These are phyloP conservation scores for Pichia sp. DNA, from an alignment of 1,139 yeast genomes.

Conservation along the genomic window DNA sequence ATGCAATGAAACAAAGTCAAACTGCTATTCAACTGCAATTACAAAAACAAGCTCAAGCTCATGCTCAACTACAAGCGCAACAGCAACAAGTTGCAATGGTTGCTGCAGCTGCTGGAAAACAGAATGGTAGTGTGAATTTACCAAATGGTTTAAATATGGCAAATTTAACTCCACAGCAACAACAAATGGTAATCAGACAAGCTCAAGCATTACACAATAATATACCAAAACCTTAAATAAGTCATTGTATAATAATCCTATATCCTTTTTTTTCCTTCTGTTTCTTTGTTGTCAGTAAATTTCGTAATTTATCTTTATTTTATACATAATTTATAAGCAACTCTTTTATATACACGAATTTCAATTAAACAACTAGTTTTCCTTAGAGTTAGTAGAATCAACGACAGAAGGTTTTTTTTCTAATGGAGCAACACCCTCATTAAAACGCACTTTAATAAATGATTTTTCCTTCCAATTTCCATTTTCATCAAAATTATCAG, in stretches of 20 bases:
- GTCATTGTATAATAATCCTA: background rate
- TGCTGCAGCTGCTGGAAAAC: background rate
- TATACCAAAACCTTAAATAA: background rate
- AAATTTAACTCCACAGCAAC: slow-evolving; percentile 17
- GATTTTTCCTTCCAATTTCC: slow-evolving; percentile 30
- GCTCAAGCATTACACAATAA: background rate
- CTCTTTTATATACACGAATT: background rate
- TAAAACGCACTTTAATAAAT: slow-evolving; percentile 24
- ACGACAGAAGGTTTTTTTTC: slow-evolving; percentile 23
- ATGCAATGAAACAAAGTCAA: slow-evolving; percentile 8
- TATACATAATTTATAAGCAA: background rate
- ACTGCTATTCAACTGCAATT: slow-evolving; percentile 17
- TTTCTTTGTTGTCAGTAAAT: background rate
- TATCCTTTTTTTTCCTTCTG: background rate
- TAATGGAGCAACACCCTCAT: slow-evolving; percentile 25
- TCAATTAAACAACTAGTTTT: background rate
- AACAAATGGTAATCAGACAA: slow-evolving; percentile 16
- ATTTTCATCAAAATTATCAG: slow-evolving; percentile 29
- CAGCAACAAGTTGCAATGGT: background rate
- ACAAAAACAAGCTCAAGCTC: slow-evolving; percentile 16
- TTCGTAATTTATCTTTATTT: background rate
- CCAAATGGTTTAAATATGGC: slow-evolving; percentile 6
- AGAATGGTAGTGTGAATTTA: background rate
- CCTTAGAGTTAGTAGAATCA: background rate
- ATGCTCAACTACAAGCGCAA: slow-evolving; percentile 1